phyloP scores from a whole-genome alignment of 805 yeast genomes.

The Candida tibetensis region DNA sequence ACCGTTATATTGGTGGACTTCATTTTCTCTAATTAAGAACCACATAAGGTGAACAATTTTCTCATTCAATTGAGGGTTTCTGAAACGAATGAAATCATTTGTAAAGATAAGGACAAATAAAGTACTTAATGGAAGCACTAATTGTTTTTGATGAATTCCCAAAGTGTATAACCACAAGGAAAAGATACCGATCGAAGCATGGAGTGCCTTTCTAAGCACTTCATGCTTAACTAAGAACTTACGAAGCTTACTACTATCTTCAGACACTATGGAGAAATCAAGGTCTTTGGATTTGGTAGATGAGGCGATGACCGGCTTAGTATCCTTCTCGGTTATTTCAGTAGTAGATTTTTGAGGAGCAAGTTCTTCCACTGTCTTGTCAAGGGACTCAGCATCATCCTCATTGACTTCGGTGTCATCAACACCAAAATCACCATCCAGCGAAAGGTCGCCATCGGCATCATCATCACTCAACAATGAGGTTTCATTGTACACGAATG shows the following conservation, averaged over 20 bases:
- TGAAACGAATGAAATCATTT: constrained; percentile 68
- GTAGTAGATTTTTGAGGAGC: neutral
- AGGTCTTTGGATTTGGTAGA: neutral
- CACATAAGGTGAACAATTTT: constrained; percentile 69
- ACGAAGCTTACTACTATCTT: constrained; percentile 5
- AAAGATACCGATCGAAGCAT: constrained; percentile 83
- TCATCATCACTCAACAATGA: constrained; percentile 15
- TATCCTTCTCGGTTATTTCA: neutral
- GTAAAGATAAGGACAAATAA: constrained; percentile 56
- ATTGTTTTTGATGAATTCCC: constrained; percentile 53
- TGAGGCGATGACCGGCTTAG: neutral
- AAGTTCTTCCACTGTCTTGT: neutral
- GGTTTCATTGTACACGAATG: constrained; percentile 29
- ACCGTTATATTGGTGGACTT: constrained; percentile 73
- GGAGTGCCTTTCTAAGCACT: constrained; percentile 82
- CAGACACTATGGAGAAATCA: neutral
- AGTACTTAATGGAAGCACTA: constrained; percentile 57
- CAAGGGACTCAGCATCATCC: neutral
- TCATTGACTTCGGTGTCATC: constrained; percentile 9
- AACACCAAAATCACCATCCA: constrained; percentile 13
- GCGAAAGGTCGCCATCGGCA: constrained; percentile 14
- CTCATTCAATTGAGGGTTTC: constrained; percentile 58
- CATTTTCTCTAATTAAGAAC: constrained; percentile 80
- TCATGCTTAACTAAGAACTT: constrained; percentile 73
- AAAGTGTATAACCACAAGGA: constrained; percentile 69